These are phyloP conservation scores for Lippia alba DNA, from an alignment of 305 asterid genomes.

Conservation along the genomic window DNA sequence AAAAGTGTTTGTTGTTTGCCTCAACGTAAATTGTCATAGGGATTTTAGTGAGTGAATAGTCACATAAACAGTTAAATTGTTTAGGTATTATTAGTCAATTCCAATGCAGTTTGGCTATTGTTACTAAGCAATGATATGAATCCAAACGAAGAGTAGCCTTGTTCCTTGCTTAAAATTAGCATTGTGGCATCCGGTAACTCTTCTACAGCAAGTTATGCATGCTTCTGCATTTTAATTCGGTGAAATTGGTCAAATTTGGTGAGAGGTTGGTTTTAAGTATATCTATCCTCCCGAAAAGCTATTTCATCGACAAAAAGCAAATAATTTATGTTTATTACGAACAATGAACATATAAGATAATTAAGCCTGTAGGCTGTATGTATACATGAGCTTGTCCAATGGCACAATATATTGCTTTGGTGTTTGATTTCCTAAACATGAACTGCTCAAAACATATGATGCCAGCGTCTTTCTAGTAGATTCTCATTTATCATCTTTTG, in stretches of 20 bases:
- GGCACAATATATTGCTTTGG: neutral
- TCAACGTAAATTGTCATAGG: conserved; percentile 20
- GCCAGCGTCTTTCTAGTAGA: neutral
- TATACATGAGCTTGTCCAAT: neutral
- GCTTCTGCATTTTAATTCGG: conserved; percentile 28
- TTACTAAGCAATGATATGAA: neutral
- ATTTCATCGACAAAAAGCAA: conserved; percentile 1
- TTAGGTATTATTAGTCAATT: conserved; percentile 13
- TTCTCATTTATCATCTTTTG: conserved; percentile 24
- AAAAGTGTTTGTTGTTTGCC: neutral
- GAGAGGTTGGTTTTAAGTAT: conserved; percentile 13
- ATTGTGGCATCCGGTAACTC: conserved; percentile 22
- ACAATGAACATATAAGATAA: too few species aligned
- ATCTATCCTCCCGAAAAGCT: conserved; percentile 1
- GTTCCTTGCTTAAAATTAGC: conserved; percentile 19
- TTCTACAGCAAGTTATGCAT: conserved; percentile 11
- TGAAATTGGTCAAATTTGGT: conserved; percentile 33
- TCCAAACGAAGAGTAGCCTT: conserved; percentile 10
- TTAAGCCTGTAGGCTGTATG: neutral
- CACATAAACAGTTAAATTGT: conserved; percentile 20
- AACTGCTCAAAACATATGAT: neutral
- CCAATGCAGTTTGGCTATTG: conserved; percentile 16
- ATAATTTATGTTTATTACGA: neutral
- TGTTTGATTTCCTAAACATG: neutral
- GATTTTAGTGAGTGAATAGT: conserved; percentile 20